Base-by-base conservation (phyloP, 2,329 filamentous ascomycete genomes). In the Cytospora paraplurivora region DNA sequence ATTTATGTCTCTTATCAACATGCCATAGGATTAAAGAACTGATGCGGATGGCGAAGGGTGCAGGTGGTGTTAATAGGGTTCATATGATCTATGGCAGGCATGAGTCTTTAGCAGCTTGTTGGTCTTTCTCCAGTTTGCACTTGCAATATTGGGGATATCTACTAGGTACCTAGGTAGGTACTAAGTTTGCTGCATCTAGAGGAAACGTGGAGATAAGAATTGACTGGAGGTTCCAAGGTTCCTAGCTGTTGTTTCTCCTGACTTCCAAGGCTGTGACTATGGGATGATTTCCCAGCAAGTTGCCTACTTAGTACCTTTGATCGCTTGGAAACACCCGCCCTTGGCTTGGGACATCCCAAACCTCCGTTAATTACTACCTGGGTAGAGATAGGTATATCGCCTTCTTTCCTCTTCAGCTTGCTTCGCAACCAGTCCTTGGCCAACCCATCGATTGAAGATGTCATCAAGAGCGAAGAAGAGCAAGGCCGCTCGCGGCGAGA, bases 401-500 rank as follows among this genome's bases (percentile, higher is more conserved):
- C 47, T n/a, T 7, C 47, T 27, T 27, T 27, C n/a, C 17, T 21
- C n/a, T 27, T 17, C 13, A 38, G 38, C 19, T 12, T 1, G 19
- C 32, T 19, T 4, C 7, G 17, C n/a, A 27, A 3, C 27, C 2
- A 27, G 27, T n/a, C 2, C 8, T 21, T 4, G 8, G 7, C 1
- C 53, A 32, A 17, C 41, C 19, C 12, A 41, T 41, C 33, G 19
- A 21, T 44, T 53, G 55, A 62, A 37, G 2, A 66, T 66, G 64
- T 34, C 53, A 1, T 4, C 53, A 35, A 79, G 73, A 57, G 51
- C 51, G 4, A 55, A 56, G 15, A 69, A 68, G 17, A 73, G 71
- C 19, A 71, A 69, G 51, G 66, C 64, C 8, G 67, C 65, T 8
- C 75, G 78, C 21, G 79, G 79, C 2, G 76, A 76, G 21, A 78